A percentile compares a stretch with the other conserved stretches of the same genome.
Evolutionary conservation across 78 protist genomes (phyloP).

Genomic region (Protostelium mycophagum): DNA sequence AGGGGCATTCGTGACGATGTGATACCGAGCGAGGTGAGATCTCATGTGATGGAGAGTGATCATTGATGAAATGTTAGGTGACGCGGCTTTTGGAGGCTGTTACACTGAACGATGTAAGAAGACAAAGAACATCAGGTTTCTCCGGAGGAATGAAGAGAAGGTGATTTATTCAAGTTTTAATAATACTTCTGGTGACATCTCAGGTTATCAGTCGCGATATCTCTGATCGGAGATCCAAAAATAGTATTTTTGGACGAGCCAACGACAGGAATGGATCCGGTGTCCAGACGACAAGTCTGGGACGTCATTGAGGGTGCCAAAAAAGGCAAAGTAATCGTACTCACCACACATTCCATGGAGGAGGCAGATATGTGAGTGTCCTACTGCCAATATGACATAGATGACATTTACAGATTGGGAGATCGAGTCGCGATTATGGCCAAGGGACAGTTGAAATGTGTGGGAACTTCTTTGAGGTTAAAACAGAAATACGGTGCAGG

Average conservation of each 20-base stretch:
- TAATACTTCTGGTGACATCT: not conserved
- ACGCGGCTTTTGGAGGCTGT: not conserved
- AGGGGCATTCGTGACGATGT: conserved; percentile 26
- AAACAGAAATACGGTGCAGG: conserved; percentile 76
- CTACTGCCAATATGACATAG: not conserved
- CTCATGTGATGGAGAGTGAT: not conserved
- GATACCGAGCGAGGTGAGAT: not conserved
- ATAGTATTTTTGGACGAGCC: conserved; percentile 76
- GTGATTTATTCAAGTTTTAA: not conserved
- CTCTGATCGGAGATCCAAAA: conserved; percentile 65
- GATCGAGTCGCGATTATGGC: conserved; percentile 73
- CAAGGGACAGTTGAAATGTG: conserved; percentile 37
- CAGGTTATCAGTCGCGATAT: conserved; percentile 64
- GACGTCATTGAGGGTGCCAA: conserved; percentile 22
- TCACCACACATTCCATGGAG: conserved; percentile 75
- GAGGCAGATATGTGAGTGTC: conserved; percentile 56
- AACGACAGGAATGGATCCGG: conserved; percentile 68
- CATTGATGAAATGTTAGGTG: not conserved
- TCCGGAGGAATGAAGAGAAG: conserved; percentile 84
- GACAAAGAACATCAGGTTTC: conserved; percentile 4
- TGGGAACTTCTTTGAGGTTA: conserved; percentile 65
- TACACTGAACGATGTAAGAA: not conserved
- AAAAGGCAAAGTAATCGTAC: conserved; percentile 42
- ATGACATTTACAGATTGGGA: conserved; percentile 27
- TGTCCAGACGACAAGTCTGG: conserved; percentile 54